Base-by-base conservation (phyloP, 2,329 filamentous ascomycete genomes). In the Bretziella fagacearum region DNA sequence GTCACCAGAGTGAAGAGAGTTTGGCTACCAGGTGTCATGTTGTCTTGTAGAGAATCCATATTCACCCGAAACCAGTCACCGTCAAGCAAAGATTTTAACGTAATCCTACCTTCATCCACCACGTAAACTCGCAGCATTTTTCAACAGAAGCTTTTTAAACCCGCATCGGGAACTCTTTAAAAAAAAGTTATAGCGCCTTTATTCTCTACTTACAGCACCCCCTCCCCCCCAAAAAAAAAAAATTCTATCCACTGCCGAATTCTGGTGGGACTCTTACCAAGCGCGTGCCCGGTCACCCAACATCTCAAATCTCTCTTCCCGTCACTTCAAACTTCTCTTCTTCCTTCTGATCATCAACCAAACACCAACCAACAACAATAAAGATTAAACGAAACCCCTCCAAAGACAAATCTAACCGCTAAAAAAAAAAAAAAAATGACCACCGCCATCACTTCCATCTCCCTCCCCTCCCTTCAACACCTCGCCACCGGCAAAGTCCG, bases 401-500 rank as follows among this genome's bases (percentile, higher is more conserved):
- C 25, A 26, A 41, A n/a, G n/a, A n/a, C n/a, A n/a, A n/a, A n/a
- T n/a, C n/a, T n/a, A n/a, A n/a, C n/a, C n/a, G n/a, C n/a, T n/a
- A n/a, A n/a, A n/a, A n/a, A n/a, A n/a, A n/a, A n/a, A n/a, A n/a
- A n/a, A n/a, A n/a, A 25, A 26, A 51, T 51, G 49, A 41, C 44
- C 11, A 47, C 53, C 52, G 54, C 56, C n/a, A 54, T 58, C 51
- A 58, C 56, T 17, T 52, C 46, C 23, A 56, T 60, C 48, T 47
- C 51, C 27, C 55, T 63, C n/a, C 53, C 57, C 3, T 61, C 59
- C 40, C 54, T 63, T 49, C 48, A 56, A n/a, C 59, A 58, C 52
- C 53, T 63, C 40, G 60, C 62, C 30, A 59, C 60, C 29, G 67
- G 70, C 55, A 93, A 93, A 65, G 85, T 93, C 22, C 77, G 84